Conservation (phyloP, 2,329 filamentous ascomycete species). For the Penicillium sp. region DNA sequence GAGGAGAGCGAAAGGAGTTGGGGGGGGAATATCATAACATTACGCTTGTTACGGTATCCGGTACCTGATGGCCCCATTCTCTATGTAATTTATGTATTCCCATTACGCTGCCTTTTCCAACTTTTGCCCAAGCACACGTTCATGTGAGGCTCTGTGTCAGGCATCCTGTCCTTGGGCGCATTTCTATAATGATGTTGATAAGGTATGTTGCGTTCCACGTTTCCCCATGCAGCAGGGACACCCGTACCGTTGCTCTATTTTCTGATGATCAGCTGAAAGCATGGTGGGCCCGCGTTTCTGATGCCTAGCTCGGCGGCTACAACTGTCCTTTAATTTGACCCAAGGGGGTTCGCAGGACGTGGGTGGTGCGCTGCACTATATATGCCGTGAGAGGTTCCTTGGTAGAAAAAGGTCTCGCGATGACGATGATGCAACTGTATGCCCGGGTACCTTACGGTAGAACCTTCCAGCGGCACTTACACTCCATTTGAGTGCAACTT, state of each 20-base stretch:
- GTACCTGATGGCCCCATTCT: background rate
- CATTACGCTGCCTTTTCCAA: background rate
- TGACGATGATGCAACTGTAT: slow-evolving; percentile 17
- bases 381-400: background rate
- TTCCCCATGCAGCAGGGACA: background rate
- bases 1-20: slow-evolving; percentile 14
- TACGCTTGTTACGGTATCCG: slow-evolving; percentile 1
- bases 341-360: background rate
- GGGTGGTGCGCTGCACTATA: background rate
- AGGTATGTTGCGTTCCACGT: background rate
- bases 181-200: background rate
- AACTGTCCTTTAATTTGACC: background rate
- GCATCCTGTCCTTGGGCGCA: background rate
- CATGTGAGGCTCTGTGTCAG: background rate
- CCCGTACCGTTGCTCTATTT: background rate
- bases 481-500: background rate
- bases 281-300: slow-evolving; percentile 1
- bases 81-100: background rate
- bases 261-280: slow-evolving; percentile 5
- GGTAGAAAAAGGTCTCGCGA: slow-evolving; percentile 4
- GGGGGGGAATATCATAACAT: slow-evolving; percentile 11
- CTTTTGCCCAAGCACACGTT: background rate
- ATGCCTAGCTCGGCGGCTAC: background rate
- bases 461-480: slow-evolving; percentile 16
- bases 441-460: slow-evolving; percentile 1